phyloP scores from a whole-genome alignment of 768 basidiomycete genomes.

The Royoungia palumana region DNA sequence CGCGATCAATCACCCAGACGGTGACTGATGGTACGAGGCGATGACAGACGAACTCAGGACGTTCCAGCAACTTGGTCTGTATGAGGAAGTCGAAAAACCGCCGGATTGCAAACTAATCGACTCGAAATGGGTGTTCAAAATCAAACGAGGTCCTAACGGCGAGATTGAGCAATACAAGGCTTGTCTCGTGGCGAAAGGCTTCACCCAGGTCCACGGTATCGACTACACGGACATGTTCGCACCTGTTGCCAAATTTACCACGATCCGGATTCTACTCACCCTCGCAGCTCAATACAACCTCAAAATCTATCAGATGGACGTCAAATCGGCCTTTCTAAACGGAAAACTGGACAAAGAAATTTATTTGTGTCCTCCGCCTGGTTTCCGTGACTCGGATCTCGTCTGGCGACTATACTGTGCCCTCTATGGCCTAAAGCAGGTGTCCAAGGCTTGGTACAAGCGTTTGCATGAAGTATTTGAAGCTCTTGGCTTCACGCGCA shows the following conservation, averaged over 20 bases:
- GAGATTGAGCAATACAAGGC: conserved; percentile 36
- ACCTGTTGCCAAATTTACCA: not conserved
- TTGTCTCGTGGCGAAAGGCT: conserved; percentile 38
- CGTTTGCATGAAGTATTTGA: too few relatives aligned
- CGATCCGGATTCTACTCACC: not conserved
- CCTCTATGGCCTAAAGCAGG: conserved; percentile 8
- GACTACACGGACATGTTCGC: conserved; percentile 31
- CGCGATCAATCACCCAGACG: too few relatives aligned
- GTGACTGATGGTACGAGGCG: too few relatives aligned
- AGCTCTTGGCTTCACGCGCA: too few relatives aligned
- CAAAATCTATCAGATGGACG: conserved; percentile 24
- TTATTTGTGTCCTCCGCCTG: conserved; percentile 26
- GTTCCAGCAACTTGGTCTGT: not conserved
- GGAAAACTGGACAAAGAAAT: conserved; percentile 23
- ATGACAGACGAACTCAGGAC: too few relatives aligned
- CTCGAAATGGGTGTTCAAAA: conserved; percentile 2
- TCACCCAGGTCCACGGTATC: conserved; percentile 29
- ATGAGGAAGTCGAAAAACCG: not conserved
- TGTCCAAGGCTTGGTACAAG: not conserved
- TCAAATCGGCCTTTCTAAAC: conserved; percentile 15
- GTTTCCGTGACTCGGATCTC: not conserved
- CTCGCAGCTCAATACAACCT: conserved; percentile 1
- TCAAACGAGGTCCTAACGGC: conserved; percentile 17
- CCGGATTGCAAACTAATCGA: not conserved
- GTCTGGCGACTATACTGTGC: not conserved